Evolutionary conservation across 345 rosid genomes (phyloP).

Genomic region (Camelina neglecta): DNA sequence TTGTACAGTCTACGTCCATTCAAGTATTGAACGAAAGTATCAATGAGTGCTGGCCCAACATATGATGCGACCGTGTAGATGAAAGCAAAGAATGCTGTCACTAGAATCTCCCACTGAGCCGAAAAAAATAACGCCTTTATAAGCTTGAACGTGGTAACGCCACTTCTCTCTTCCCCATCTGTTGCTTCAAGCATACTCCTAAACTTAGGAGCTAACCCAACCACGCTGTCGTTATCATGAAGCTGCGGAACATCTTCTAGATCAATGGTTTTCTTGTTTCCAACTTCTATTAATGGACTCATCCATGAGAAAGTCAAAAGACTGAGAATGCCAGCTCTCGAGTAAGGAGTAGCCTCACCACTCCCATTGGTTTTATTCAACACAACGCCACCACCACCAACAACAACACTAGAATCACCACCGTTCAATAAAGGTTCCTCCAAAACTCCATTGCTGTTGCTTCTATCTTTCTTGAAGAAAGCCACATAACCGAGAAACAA

Average conservation of each 20-base stretch:
- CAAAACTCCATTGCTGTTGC: constrained; percentile 42
- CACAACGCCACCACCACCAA: constrained; percentile 17
- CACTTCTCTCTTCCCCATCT: constrained; percentile 37
- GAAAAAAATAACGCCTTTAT: constrained; percentile 52
- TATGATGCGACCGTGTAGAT: constrained; percentile 54
- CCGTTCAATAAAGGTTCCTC: constrained; percentile 58
- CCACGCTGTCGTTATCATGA: constrained; percentile 54
- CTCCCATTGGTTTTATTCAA: constrained; percentile 45
- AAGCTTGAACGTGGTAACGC: constrained; percentile 56
- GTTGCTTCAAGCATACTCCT: constrained; percentile 52
- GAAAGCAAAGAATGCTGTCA: constrained; percentile 48
- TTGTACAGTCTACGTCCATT: constrained; percentile 53
- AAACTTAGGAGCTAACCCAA: constrained; percentile 47
- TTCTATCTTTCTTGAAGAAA: constrained; percentile 45
- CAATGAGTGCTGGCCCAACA: constrained; percentile 70
- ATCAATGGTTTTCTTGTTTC: constrained; percentile 63
- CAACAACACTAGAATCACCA: constrained; percentile 24
- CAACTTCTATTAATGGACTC: constrained; percentile 61
- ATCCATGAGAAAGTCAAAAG: constrained; percentile 68
- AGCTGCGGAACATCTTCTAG: constrained; percentile 74
- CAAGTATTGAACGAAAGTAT: constrained; percentile 63
- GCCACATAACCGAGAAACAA: constrained; percentile 59
- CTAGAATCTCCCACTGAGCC: constrained; percentile 55
- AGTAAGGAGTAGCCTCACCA: constrained; percentile 53
- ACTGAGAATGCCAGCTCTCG: constrained; percentile 54